Evolutionary conservation across 2,329 filamentous ascomycete species (phyloP), one percentile per base, ranked within the genome.

Genomic region (Chlorencoelia australis): DNA sequence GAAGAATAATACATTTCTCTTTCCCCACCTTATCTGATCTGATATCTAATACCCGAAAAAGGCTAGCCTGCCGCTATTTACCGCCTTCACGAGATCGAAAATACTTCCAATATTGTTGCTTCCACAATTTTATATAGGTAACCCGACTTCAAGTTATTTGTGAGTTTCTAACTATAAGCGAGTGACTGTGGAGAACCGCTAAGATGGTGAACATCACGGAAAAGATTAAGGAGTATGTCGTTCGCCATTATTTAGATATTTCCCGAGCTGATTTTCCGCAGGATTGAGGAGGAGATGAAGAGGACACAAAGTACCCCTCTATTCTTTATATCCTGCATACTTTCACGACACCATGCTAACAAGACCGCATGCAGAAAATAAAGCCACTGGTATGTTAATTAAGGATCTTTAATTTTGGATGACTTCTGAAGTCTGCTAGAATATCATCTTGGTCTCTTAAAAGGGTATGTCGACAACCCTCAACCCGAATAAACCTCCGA

Each of bases 271-370:
- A 25, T 11, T 26, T 7, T n/a, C 0, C 35, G 27, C 51, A 95
- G 89, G 79, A 98, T 98, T 56, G 91, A 98, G 75, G 88, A 94
- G 66, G 91, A 98, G 81, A 98, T 98, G 91, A 80, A 76, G 62
- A 89, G 76, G 77, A 98, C 91, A 55, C 91, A 98, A 69, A 98
- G 89, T 94, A 76, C 69, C 36, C 14, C 20, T 26, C 10, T 15
- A 37, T 32, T 44, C 39, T 45, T 53, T 52, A 49, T 7, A 20
- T 21, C 5, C 7, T 31, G 3, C 3, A 15, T 31, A 2, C 6
- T 9, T 13, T 32, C 29, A 40, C 47, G 30, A 47, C 33, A 24
- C 11, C 5, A 15, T 21, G 15, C 15, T 27, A 9, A 7, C n/a
- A 7, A 17, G 5, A 6, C 11, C 17, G 5, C 3, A 6, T 29